Conservation (phyloP, 805 yeast species). For the Wickerhamomyces chambardii region DNA sequence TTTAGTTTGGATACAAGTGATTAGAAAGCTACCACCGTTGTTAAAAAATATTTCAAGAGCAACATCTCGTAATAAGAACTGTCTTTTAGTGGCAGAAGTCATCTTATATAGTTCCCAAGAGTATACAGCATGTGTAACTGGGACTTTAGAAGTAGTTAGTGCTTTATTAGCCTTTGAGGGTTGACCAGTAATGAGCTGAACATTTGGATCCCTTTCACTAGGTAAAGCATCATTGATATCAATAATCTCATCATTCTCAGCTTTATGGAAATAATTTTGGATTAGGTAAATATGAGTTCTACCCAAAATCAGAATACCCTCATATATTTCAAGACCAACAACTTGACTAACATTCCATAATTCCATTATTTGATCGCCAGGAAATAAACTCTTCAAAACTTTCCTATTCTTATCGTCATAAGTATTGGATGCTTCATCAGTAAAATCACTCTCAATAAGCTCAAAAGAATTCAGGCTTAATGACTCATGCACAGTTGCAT, state of each 20-base stretch:
- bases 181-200: conserved; percentile 51
- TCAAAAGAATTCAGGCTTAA: conserved; percentile 29
- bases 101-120: conserved; percentile 55
- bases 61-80: conserved; percentile 69
- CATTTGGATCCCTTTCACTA: conserved; percentile 56
- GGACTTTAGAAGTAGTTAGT: conserved; percentile 18
- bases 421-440: conserved; percentile 20
- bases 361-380: conserved; percentile 63
- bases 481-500: conserved; percentile 12
- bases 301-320: conserved; percentile 69
- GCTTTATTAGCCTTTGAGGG: conserved; percentile 35
- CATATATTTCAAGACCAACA: conserved; percentile 67
- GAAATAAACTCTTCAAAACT: conserved; percentile 56
- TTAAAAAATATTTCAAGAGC: conserved; percentile 72
- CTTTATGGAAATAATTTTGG: conserved; percentile 55
- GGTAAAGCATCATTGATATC: conserved; percentile 60
- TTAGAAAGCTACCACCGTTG: conserved; percentile 61
- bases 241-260: conserved; percentile 43
- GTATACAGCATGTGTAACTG: conserved; percentile 58
- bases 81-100: conserved; percentile 62
- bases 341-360: conserved; percentile 72
- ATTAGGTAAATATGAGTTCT: conserved; percentile 55
- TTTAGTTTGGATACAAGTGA: conserved; percentile 48
- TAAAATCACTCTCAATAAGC: conserved; percentile 29
- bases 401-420: conserved; percentile 68